These are phyloP conservation scores for Cinnamomum micranthum DNA, from an alignment of 164 flowering plant species.

Conservation along the genomic window DNA sequence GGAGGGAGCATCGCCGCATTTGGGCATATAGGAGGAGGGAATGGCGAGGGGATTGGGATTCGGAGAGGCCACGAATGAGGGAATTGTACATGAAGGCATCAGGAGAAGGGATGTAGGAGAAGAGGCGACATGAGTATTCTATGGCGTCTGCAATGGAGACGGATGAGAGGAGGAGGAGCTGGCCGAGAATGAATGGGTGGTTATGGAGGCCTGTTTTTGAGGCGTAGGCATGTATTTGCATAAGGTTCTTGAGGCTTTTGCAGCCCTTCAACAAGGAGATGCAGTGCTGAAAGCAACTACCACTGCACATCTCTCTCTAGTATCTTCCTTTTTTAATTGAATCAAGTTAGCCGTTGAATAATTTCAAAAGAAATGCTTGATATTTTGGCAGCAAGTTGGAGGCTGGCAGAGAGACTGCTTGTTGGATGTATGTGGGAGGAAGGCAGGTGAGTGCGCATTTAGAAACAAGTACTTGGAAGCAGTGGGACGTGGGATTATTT, in stretches of 20 bases:
- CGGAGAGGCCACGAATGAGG: conserved; percentile 56
- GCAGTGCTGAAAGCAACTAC: conserved; percentile 24
- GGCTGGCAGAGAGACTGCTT: no score
- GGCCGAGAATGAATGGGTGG: conserved; percentile 45
- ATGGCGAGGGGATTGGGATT: conserved; percentile 31
- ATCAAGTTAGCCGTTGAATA: no score
- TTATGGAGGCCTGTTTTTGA: conserved; percentile 33
- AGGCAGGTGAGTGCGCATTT: no score
- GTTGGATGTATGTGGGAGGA: no score
- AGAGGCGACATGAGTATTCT: conserved; percentile 37
- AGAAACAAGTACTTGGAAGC: no score
- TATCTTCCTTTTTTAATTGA: no score
- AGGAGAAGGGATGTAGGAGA: conserved; percentile 35
- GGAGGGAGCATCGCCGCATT: conserved; percentile 26
- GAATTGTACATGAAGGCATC: conserved; percentile 65
- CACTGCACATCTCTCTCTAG: conserved; percentile 7
- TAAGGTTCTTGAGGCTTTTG: conserved; percentile 34
- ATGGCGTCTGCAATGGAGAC: conserved; percentile 36
- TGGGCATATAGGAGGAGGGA: conserved; percentile 31
- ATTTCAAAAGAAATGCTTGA: no score
- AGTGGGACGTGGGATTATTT: no score
- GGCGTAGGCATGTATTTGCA: conserved; percentile 43
- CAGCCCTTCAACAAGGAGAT: conserved; percentile 34
- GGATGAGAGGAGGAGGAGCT: conserved; percentile 45
- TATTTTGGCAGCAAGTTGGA: no score